Percentiles rank a stretch among this genome's conserved stretches.
phyloP scores from a whole-genome alignment of 352 stramenopile species.

The Blastocystis hominis region DNA sequence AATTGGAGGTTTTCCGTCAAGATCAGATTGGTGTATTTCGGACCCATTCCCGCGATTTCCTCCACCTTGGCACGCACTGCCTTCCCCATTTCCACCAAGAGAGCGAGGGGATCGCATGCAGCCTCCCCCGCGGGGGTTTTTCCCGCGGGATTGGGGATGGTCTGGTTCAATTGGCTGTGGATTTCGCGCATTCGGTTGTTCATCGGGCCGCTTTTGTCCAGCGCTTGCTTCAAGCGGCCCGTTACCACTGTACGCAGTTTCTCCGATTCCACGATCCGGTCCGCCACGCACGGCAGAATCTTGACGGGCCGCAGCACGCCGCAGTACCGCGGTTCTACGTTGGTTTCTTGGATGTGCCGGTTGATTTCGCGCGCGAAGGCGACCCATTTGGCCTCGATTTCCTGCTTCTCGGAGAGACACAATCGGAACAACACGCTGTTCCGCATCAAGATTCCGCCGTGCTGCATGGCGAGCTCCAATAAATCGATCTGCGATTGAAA shows the following conservation, averaged over 20 bases:
- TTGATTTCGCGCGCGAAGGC: neutral
- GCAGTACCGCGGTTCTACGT: neutral
- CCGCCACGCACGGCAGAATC: neutral
- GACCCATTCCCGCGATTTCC: neutral
- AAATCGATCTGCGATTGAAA: neutral
- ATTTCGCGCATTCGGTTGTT: neutral
- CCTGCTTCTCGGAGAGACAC: neutral
- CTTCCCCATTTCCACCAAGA: neutral
- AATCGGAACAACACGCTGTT: neutral
- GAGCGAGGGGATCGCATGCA: neutral
- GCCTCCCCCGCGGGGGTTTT: neutral
- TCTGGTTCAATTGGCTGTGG: neutral
- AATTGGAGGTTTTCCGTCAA: constrained; percentile 14
- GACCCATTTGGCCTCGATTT: neutral
- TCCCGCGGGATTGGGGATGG: neutral
- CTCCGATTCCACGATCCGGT: neutral
- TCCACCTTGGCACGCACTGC: neutral
- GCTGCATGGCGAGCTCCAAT: neutral
- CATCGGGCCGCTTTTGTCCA: neutral
- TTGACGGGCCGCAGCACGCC: neutral
- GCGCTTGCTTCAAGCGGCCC: neutral
- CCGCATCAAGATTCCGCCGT: neutral
- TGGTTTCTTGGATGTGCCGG: neutral
- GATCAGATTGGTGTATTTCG: constrained; percentile 39
- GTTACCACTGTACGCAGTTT: neutral